A percentile compares a stretch with the other conserved stretches of the same genome.
These are phyloP conservation scores for Serendipita indica DNA, from an alignment of 768 basidiomycete genomes.

Conservation along the genomic window DNA sequence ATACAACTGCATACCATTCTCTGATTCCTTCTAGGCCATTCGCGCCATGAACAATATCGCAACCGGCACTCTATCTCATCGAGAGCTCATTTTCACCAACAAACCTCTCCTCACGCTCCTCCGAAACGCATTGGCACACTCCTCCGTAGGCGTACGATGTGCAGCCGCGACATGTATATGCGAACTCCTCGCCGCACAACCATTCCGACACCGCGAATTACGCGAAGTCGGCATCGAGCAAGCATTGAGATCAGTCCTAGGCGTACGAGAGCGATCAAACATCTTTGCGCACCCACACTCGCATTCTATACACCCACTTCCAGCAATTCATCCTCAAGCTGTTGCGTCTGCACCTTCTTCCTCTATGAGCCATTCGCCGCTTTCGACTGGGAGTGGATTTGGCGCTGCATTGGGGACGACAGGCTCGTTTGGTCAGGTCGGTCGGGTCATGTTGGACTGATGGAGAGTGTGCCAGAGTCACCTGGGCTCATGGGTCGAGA, in stretches of 20 bases:
- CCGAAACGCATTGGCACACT: constrained; percentile 43
- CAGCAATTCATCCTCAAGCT: too few species aligned
- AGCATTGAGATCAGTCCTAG: constrained; percentile 30
- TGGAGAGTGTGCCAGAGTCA: background rate
- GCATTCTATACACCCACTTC: background rate
- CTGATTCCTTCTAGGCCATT: constrained; percentile 30
- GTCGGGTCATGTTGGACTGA: background rate
- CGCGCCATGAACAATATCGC: constrained; percentile 53
- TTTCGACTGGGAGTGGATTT: constrained; percentile 16
- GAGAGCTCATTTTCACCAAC: constrained; percentile 37
- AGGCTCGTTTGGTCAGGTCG: background rate
- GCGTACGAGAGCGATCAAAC: constrained; percentile 20
- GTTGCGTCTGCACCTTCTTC: constrained; percentile 14
- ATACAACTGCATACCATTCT: too few species aligned
- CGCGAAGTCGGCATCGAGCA: constrained; percentile 32
- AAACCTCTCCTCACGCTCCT: constrained; percentile 38
- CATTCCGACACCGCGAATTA: constrained; percentile 26
- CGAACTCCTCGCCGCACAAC: constrained; percentile 35
- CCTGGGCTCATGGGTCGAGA: constrained; percentile 30
- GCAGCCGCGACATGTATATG: constrained; percentile 48
- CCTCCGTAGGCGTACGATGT: constrained; percentile 39
- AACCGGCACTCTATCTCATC: constrained; percentile 39
- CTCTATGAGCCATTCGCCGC: constrained; percentile 20
- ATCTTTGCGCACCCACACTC: background rate
- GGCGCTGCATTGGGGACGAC: background rate